Evolutionary conservation across 2,329 filamentous ascomycete genomes (phyloP).

Genomic region (Colletotrichum chrysophilum): DNA sequence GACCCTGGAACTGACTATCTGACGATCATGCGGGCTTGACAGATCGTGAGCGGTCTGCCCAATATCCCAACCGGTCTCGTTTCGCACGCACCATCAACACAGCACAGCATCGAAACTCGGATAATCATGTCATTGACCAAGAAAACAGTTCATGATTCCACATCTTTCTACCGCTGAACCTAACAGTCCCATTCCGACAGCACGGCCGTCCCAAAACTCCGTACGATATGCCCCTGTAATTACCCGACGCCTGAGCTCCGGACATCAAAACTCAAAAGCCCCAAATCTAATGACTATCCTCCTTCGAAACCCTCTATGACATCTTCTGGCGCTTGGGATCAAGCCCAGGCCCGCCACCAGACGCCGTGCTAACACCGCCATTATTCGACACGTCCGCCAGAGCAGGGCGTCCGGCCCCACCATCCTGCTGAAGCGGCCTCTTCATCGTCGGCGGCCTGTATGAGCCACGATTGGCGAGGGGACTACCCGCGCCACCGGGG

Average conservation of each 20-base stretch:
- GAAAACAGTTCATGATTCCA: background rate
- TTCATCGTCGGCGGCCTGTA: conserved; percentile 64
- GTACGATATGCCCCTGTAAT: background rate
- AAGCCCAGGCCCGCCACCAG: conserved; percentile 28
- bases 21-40: no score
- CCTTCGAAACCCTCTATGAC: conserved; percentile 2
- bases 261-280: background rate
- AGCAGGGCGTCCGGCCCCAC: conserved; percentile 41
- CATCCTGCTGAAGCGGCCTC: conserved; percentile 29
- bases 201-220: background rate
- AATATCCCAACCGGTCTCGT: no score
- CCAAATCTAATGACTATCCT: background rate
- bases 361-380: conserved; percentile 26
- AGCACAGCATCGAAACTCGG: background rate
- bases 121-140: background rate
- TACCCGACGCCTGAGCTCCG: background rate
- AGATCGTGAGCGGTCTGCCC: no score
- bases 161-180: background rate
- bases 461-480: conserved; percentile 61
- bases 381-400: conserved; percentile 59
- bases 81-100: background rate
- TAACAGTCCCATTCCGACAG: background rate
- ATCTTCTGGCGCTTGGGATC: conserved; percentile 61
- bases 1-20: no score
- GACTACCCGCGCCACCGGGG: conserved; percentile 58